Base-by-base conservation (phyloP, 176 grass and related monocot genomes). In the Themeda triandra region DNA sequence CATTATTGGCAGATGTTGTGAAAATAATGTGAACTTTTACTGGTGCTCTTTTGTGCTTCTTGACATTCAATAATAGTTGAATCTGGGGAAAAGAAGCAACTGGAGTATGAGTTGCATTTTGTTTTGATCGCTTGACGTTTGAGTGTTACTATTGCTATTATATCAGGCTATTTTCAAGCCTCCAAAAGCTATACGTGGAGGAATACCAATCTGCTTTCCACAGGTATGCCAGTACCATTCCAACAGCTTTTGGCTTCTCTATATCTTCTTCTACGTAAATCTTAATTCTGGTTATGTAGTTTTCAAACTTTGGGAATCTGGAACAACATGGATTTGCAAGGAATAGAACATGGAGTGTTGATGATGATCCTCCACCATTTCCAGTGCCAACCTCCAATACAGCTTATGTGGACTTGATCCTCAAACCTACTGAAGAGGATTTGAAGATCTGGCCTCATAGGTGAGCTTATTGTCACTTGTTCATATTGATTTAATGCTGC, bases 151-250 rank as follows among this genome's bases (percentile, higher is more conserved):
- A 19, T 66, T 27, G 5, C 39, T 90, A 39, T 76, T 84, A 63
- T 80, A 18, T 83, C 84, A 96, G 91, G 93, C 91, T 53, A 82
- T 93, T 83, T 96, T 93, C 66, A 92, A 93, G 85, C 89, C 91
- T 66, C 94, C 91, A 36, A 93, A 96, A 91, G 86, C 94, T 77
- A 96, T 96, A 42, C 88, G 94, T 10, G 94, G 94, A 59, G 94
- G 94, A 69, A 96, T 96, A 82, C 91, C 94, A 73, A 96, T 96
- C 29, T 96, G 94, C 74, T 96, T 95, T 89, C 93, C 90, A 70
- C 93, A 95, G 87, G 88, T 96, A 62, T 32, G 59, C 49, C 44
- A 74, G 33, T 86, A 46, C 76, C 51, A 23, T 83, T 60, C 51
- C 9, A 32, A 28, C 21, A 80, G 27, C 35, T 77, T 37, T 64